Conservation (phyloP, 768 basidiomycete species). For the Amanita polypyramis region DNA sequence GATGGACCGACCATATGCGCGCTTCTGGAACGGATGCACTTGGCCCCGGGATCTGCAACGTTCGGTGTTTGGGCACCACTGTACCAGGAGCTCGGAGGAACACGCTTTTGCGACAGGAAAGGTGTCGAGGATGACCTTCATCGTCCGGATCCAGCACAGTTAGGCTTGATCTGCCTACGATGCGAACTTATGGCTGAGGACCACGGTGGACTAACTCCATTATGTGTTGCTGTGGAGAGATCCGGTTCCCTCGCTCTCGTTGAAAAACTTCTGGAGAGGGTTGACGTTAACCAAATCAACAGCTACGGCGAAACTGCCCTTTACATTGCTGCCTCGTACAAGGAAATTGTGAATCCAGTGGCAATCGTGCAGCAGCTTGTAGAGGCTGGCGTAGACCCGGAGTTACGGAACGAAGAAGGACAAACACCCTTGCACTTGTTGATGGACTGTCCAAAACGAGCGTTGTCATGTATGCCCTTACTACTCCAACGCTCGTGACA, state of each 20-base stretch:
- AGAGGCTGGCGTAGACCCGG: too few relatives aligned
- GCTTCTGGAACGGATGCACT: not conserved
- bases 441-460: too few relatives aligned
- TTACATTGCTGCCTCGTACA: not conserved
- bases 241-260: not conserved
- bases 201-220: not conserved
- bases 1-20: not conserved
- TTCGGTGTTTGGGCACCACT: not conserved
- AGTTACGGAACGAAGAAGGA: too few relatives aligned
- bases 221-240: not conserved
- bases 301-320: not conserved
- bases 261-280: not conserved
- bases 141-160: not conserved
- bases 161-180: not conserved
- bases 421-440: too few relatives aligned
- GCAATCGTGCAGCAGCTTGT: too few relatives aligned
- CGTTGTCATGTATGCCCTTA: too few relatives aligned
- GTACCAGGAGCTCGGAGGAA: too few relatives aligned
- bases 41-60: not conserved
- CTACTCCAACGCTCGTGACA: too few relatives aligned
- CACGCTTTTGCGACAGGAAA: too few relatives aligned
- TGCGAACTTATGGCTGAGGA: not conserved
- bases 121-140: not conserved
- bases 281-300: not conserved
- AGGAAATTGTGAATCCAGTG: too few relatives aligned